Base-by-base conservation (phyloP, 352 stramenopile species). In the Phytophthora lateralis region DNA sequence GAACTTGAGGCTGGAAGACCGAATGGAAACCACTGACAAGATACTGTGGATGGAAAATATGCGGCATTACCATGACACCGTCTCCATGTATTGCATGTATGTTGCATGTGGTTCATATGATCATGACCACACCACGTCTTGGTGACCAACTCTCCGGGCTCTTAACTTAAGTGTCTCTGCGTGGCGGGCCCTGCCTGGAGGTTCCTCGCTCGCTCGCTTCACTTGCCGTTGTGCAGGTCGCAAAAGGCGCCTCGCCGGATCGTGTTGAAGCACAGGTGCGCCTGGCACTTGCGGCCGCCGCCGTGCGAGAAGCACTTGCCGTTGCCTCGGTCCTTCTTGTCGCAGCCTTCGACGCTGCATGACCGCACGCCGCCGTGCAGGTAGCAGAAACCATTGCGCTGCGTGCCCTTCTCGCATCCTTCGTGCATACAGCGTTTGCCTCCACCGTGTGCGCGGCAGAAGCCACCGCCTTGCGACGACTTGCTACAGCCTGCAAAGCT, bases 271-370 rank as follows among this genome's bases (percentile, higher is more conserved):
- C 84, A 93, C 60, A 79, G 73, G 29, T 75, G 67, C 2, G 77
- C 69, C 50, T 91, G 78, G 66, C 84, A 93, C 42, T 82, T 82
- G 60, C 82, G 82, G 51, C 85, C 82, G 39, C 83, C 85, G 15
- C 85, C 82, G 59, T 92, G 85, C 1, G 79, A 83, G 30, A 91
- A 90, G 74, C 85, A 93, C 64, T 89, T 89, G 68, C 85, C 85
- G 44, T 91, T 92, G 54, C 85, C 85, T n/a, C 85, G 80, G 68
- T 93, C 85, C 55, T 92, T 92, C 62, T 90, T 90, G 45, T 89
- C 76, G 56, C 85, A 93, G 2, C 78, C 82, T 32, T 84, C 76
- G 3, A 91, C 71, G 9, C 70, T 69, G 62, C 85, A 93, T n/a
- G 78, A 82, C 15, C 85, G 80, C 29, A 92, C 80, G 44, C 85